phyloP scores from a whole-genome alignment of 176 grass and related monocot genomes.

The Tuctoria greenei region DNA sequence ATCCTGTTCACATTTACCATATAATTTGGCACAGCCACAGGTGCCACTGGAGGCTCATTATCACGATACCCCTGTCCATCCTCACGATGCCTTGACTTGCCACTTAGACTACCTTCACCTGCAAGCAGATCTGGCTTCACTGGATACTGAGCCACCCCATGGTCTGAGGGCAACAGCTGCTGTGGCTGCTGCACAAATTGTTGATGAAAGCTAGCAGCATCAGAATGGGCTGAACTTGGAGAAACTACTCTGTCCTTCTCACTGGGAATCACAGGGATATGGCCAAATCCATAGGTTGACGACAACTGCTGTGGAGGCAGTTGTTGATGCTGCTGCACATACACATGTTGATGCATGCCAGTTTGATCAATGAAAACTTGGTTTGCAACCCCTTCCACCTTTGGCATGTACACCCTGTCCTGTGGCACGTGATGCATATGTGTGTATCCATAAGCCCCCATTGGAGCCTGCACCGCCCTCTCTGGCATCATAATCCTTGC shows the following conservation, averaged over 20 bases:
- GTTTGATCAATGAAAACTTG: conserved; percentile 39
- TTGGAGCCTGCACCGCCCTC: conserved; percentile 24
- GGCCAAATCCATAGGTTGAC: conserved; percentile 46
- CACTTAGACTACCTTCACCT: conserved; percentile 53
- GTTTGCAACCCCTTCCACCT: conserved; percentile 46
- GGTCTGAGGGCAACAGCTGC: conserved; percentile 41
- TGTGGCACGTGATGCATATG: conserved; percentile 53
- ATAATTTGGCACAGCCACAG: conserved; percentile 45
- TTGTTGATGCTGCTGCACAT: conserved; percentile 48
- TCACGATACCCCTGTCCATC: conserved; percentile 44
- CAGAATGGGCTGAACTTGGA: conserved; percentile 42
- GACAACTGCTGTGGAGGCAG: conserved; percentile 35
- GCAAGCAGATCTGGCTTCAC: conserved; percentile 45
- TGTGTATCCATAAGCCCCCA: conserved; percentile 58
- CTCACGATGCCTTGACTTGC: conserved; percentile 44
- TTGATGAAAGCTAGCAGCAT: conserved; percentile 26
- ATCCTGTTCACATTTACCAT: conserved; percentile 62
- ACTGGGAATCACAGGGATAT: conserved; percentile 42
- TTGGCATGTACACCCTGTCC: conserved; percentile 38
- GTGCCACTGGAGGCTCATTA: conserved; percentile 31
- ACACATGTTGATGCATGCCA: conserved; percentile 49
- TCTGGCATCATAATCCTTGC: conserved; percentile 58
- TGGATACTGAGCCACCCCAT: conserved; percentile 38
- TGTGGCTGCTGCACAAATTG: conserved; percentile 21
- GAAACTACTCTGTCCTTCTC: conserved; percentile 47